Percentiles rank a stretch among this genome's conserved stretches.
phyloP scores from a whole-genome alignment of 164 flowering plant genomes.

The Macadamia tetraphylla region DNA sequence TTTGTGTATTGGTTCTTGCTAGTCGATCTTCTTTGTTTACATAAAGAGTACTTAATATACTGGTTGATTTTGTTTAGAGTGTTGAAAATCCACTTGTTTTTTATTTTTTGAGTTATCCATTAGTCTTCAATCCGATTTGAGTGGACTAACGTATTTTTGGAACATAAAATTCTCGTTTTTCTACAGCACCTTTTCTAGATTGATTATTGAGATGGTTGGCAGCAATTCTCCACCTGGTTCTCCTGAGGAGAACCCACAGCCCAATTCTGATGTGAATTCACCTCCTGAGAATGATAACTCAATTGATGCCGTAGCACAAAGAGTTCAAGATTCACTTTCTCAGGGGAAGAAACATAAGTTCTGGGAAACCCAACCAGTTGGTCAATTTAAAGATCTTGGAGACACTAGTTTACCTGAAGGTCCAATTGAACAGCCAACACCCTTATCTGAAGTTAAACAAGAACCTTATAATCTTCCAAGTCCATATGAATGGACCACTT shows the following conservation, averaged over 20 bases:
- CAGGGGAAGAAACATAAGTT: constrained; percentile 40
- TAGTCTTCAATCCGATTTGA: too few relatives aligned
- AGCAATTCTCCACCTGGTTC: constrained; percentile 19
- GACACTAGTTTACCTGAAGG: constrained; percentile 44
- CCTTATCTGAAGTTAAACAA: constrained; percentile 43
- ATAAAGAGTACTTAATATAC: too few relatives aligned
- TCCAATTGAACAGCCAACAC: constrained; percentile 41
- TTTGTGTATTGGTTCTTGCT: too few relatives aligned
- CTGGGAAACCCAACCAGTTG: constrained; percentile 59
- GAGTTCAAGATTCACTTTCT: constrained; percentile 40
- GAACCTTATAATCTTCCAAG: constrained; percentile 46
- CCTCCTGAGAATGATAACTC: constrained; percentile 29
- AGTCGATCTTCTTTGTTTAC: too few relatives aligned
- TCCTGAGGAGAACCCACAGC: constrained; percentile 22
- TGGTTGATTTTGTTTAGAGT: too few relatives aligned
- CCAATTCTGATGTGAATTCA: constrained; percentile 20
- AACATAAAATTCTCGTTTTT: background rate
- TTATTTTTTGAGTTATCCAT: too few relatives aligned
- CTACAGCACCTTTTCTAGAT: background rate
- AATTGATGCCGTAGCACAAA: constrained; percentile 26
- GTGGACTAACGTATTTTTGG: too few relatives aligned
- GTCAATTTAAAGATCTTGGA: constrained; percentile 48
- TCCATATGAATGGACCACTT: constrained; percentile 43
- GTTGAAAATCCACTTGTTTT: too few relatives aligned
- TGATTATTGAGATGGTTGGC: constrained; percentile 28